A percentile compares a stretch with the other conserved stretches of the same genome.
Evolutionary conservation across 805 yeast species (phyloP).

Genomic region (Torulaspora gathmanii): DNA sequence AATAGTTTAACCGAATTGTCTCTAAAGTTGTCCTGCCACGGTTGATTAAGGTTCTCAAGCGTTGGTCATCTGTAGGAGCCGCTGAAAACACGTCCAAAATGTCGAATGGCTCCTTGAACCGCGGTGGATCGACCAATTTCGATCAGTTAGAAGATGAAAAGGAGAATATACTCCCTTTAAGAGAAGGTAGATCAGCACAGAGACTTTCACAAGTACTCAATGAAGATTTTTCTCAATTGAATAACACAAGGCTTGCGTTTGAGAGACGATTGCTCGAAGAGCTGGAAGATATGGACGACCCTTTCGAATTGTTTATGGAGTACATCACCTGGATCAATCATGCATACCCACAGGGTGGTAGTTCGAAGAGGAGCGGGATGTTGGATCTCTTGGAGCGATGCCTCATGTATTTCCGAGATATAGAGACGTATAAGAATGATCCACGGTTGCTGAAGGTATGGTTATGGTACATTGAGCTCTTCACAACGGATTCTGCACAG

Average conservation of each 20-base stretch:
- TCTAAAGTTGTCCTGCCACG: background rate
- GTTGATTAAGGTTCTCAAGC: background rate
- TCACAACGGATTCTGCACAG: slow-evolving; percentile 43
- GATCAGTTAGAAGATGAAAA: slow-evolving; percentile 56
- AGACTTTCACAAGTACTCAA: slow-evolving; percentile 45
- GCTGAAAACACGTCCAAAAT: background rate
- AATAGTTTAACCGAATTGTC: background rate
- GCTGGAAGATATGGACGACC: slow-evolving; percentile 72
- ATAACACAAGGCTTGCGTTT: slow-evolving; percentile 36
- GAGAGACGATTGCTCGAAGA: slow-evolving; percentile 46
- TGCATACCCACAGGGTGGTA: slow-evolving; percentile 58
- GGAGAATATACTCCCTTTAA: slow-evolving; percentile 67
- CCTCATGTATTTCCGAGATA: slow-evolving; percentile 62
- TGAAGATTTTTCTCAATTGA: slow-evolving; percentile 11
- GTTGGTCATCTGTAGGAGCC: background rate
- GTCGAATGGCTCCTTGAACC: slow-evolving; percentile 6
- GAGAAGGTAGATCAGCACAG: slow-evolving; percentile 64
- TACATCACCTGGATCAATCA: slow-evolving; percentile 70
- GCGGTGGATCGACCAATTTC: slow-evolving; percentile 33
- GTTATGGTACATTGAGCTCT: slow-evolving; percentile 61
- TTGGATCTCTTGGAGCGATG: slow-evolving; percentile 64
- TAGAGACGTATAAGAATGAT: slow-evolving; percentile 69
- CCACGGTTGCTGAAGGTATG: slow-evolving; percentile 75
- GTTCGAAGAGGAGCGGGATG: slow-evolving; percentile 59
- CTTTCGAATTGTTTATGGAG: slow-evolving; percentile 67